Base-by-base conservation (phyloP, 225 moss, liverwort and hornwort genomes). In the Bryum argenteum region DNA sequence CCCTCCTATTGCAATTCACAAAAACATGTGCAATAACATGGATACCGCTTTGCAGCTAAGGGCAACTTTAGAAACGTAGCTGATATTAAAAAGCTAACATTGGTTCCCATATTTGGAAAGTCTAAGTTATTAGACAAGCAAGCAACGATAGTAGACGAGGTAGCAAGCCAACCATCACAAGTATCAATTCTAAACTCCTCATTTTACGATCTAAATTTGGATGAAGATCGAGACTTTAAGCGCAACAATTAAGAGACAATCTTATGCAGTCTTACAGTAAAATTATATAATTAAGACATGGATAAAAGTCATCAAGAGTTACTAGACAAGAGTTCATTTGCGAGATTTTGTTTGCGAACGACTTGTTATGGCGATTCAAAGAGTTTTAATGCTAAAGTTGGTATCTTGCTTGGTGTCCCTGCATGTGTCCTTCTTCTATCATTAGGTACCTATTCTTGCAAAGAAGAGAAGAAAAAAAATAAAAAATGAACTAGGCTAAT, bases 131-230 rank as follows among this genome's bases (percentile, higher is more conserved):
- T 17, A 8, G 75, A 66, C 11, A 54, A 67, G 71, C 45, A 45
- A 11, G 45, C 11, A 5, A 54, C 16, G 0, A 47, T 5, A 63
- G 59, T 2, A 51, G 84, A 85, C 20, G 72, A 66, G 39, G 22
- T 54, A 4, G 54, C 73, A 3, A 74, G 71, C 8, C 85, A 82
- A 71, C 86, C 82, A 16, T 83, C 82, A 47, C 86, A 80, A 1
- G 83, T 86, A 22, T 86, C 86, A 24, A 69, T 83, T 61, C 55
- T 83, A 0, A 65, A 80, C 63, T 83, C 75, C 15, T 78, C 82
- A 11, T 83, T 83, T 57, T 75, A 77, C 45, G 86, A 83, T n/a
- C n/a, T n/a, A 74, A 82, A 71, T 24, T 61, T 82, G 18, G 75
- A 63, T 26, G 81, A 80, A 17, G 70, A 72, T 16, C n/a, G n/a